These are phyloP conservation scores for Pleoardoris graminearum DNA, from an alignment of 2,329 filamentous ascomycete species.

Conservation along the genomic window DNA sequence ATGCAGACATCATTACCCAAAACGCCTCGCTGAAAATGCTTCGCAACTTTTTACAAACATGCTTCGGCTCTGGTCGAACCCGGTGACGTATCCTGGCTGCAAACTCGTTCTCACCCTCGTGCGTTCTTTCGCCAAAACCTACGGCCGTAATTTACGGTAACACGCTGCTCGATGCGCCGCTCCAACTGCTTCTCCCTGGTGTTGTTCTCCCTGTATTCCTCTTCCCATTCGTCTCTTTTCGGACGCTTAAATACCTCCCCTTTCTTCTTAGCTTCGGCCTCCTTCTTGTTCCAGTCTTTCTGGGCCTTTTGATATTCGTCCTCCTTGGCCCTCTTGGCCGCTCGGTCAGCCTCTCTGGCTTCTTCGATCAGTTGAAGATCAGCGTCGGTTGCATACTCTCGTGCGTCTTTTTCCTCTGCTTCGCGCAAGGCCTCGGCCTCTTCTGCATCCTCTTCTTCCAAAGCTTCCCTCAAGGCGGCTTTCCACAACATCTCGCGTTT, in stretches of 20 bases:
- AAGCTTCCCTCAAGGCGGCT: constrained; percentile 58
- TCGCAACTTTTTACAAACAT: too few relatives aligned
- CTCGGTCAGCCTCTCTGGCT: background rate
- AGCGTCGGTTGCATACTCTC: background rate
- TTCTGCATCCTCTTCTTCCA: constrained; percentile 46
- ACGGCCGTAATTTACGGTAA: constrained; percentile 63
- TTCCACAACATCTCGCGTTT: constrained; percentile 59
- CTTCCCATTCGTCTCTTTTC: background rate
- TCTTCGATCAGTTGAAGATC: background rate
- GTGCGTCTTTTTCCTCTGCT: constrained; percentile 4
- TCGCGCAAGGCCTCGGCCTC: constrained; percentile 27
- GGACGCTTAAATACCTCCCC: constrained; percentile 28
- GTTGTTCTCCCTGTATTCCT: background rate
- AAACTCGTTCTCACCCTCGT: constrained; percentile 14
- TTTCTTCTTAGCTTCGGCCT: constrained; percentile 22
- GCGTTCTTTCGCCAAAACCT: constrained; percentile 59
- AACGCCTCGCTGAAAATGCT: constrained; percentile 49
- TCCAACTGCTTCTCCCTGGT: constrained; percentile 39
- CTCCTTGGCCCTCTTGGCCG: constrained; percentile 8
- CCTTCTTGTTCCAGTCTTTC: constrained; percentile 27
- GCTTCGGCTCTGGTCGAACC: too few relatives aligned
- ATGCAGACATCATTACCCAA: constrained; percentile 31
- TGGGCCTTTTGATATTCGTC: constrained; percentile 26
- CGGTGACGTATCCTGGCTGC: too few relatives aligned
- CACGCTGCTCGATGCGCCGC: constrained; percentile 36